These are phyloP conservation scores for Sugiyamaella novakii DNA, from an alignment of 1,139 yeast species.

Conservation along the genomic window DNA sequence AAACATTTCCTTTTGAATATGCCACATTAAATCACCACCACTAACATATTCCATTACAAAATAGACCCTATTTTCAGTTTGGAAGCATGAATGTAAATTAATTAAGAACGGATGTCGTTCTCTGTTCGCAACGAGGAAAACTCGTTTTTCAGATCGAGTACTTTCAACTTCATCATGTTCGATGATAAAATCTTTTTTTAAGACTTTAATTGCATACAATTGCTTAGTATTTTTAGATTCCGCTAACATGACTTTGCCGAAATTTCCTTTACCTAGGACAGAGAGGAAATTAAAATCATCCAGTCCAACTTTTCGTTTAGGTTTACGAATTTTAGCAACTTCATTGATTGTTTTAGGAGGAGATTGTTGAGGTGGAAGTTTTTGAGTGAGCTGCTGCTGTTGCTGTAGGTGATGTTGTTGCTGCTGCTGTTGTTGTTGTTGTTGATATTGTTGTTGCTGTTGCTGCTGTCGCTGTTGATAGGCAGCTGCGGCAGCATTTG, in stretches of 20 bases:
- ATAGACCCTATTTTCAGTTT: conserved; percentile 93
- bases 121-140: conserved; percentile 84
- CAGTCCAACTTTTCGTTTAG: conserved; percentile 72
- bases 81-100: conserved; percentile 92
- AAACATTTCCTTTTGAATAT: conserved; percentile 88
- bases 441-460: conserved; percentile 23
- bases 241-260: conserved; percentile 96
- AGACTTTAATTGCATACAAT: conserved; percentile 90
- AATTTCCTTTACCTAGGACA: conserved; percentile 95
- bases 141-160: conserved; percentile 90
- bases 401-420: conserved; percentile 32
- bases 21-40: conserved; percentile 99
- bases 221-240: conserved; percentile 79
- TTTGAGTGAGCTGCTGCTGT: conserved; percentile 24
- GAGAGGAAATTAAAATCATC: conserved; percentile 94
- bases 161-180: conserved; percentile 96
- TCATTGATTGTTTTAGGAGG: not conserved
- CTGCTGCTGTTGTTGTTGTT: conserved; percentile 27
- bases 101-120: conserved; percentile 92
- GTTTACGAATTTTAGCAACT: conserved; percentile 5
- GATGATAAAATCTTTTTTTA: conserved; percentile 91
- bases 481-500: conserved; percentile 14
- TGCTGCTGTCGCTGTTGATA: conserved; percentile 20
- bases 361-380: conserved; percentile 8
- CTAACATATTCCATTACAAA: conserved; percentile 98